phyloP scores from a whole-genome alignment of 2,329 filamentous ascomycete genomes.

The Xylariales sp. region DNA sequence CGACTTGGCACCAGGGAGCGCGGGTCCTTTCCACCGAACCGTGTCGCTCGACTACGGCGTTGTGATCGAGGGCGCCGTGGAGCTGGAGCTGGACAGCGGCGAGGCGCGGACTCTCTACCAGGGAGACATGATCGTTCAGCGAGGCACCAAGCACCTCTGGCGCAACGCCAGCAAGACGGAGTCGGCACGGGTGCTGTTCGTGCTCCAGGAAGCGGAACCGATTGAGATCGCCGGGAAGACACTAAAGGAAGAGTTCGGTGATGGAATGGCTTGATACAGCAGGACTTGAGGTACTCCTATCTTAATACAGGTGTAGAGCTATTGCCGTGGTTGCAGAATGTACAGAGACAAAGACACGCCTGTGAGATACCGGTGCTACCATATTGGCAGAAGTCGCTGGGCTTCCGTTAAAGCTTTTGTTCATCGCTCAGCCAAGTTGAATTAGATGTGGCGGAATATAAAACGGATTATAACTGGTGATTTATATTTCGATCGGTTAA shows the following conservation, averaged over 20 bases:
- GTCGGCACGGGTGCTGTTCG: not conserved
- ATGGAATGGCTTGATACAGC: no score
- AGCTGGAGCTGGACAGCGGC: slow-evolving; percentile 13
- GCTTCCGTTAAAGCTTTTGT: no score
- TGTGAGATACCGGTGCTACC: no score
- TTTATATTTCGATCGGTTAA: no score
- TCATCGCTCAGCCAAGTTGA: no score
- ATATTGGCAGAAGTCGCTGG: no score
- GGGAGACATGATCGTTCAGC: slow-evolving; percentile 13
- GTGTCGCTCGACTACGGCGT: slow-evolving; percentile 12
- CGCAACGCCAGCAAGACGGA: slow-evolving; percentile 8
- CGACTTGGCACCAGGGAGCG: slow-evolving; percentile 12
- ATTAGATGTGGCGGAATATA: no score
- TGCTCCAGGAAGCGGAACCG: not conserved
- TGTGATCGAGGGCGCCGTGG: slow-evolving; percentile 14
- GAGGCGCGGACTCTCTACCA: slow-evolving; percentile 13
- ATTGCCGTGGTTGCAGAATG: no score
- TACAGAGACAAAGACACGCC: no score
- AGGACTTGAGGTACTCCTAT: no score
- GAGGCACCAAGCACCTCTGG: slow-evolving; percentile 10
- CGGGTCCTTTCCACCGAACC: slow-evolving; percentile 12
- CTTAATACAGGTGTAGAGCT: no score
- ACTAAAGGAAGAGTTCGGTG: not conserved
- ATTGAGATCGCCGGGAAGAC: not conserved
- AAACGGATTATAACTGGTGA: no score